phyloP scores from a whole-genome alignment of 371 early-diverging fungal species.

The Apophysomyces ossiformis region DNA sequence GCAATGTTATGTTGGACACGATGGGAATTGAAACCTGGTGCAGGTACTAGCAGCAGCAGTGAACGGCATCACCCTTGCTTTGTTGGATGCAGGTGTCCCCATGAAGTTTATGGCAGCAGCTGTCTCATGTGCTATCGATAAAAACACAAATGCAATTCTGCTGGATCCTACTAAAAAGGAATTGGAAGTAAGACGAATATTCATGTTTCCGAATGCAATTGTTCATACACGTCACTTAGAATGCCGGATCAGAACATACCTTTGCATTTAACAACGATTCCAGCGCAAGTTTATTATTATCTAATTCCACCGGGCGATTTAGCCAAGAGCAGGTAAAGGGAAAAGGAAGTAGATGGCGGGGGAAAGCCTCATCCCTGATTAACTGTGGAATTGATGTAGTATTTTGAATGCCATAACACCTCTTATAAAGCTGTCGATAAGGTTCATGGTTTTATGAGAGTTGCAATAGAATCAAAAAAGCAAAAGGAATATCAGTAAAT shows the following conservation, averaged over 20 bases:
- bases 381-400: slow-evolving; percentile 24
- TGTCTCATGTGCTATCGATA: slow-evolving; percentile 72
- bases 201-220: background rate
- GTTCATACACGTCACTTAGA: slow-evolving; percentile 29
- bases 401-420: slow-evolving; percentile 52
- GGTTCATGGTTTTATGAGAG: slow-evolving; percentile 62
- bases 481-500: slow-evolving; percentile 60
- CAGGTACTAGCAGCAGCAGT: slow-evolving; percentile 78
- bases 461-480: slow-evolving; percentile 60
- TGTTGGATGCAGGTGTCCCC: slow-evolving; percentile 93
- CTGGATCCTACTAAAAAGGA: slow-evolving; percentile 86
- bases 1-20: too few relatives aligned
- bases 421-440: slow-evolving; percentile 55
- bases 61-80: slow-evolving; percentile 84
- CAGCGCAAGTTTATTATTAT: slow-evolving; percentile 43
- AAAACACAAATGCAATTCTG: slow-evolving; percentile 59
- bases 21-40: background rate
- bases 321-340: slow-evolving; percentile 63
- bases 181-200: slow-evolving; percentile 52
- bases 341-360: background rate
- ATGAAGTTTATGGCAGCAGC: slow-evolving; percentile 74
- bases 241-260: slow-evolving; percentile 78
- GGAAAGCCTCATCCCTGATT: background rate
- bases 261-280: slow-evolving; percentile 79
- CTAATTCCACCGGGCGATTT: slow-evolving; percentile 74